These are phyloP conservation scores for Chlorella sorokiniana DNA, from an alignment of 139 green algal genomes.

Conservation along the genomic window DNA sequence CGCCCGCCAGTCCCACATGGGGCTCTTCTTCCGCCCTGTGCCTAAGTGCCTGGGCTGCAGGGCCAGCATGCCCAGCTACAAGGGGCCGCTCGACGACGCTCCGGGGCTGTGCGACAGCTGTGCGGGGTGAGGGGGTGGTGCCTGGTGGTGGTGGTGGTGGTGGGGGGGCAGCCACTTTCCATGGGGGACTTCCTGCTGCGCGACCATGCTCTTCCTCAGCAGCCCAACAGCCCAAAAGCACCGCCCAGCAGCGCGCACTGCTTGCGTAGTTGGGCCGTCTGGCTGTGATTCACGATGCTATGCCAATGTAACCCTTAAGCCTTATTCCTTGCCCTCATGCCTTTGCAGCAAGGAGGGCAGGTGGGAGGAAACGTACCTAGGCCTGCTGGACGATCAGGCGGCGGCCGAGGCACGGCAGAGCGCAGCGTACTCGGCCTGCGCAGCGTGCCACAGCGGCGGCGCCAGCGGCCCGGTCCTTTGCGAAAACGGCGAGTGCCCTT, in stretches of 20 bases:
- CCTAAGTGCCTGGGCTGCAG: constrained; percentile 62
- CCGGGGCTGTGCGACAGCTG: constrained; percentile 11
- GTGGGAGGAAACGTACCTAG: constrained; percentile 35
- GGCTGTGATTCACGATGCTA: too few species aligned
- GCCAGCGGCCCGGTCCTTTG: constrained; percentile 57
- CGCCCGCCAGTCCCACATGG: constrained; percentile 1
- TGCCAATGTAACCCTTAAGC: neutral
- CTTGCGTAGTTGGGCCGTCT: too few species aligned
- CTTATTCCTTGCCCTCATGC: neutral
- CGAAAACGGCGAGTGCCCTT: constrained; percentile 59
- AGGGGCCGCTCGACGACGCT: neutral
- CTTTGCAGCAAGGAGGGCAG: constrained; percentile 9
- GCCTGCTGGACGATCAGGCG: constrained; percentile 17
- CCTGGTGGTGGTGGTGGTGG: neutral
- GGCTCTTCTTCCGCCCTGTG: neutral
- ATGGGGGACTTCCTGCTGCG: neutral
- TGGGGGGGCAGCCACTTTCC: neutral
- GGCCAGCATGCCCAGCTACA: constrained; percentile 21
- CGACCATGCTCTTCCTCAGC: too few species aligned
- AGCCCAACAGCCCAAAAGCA: too few species aligned
- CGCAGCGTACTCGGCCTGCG: constrained; percentile 43
- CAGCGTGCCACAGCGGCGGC: constrained; percentile 67
- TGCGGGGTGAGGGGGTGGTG: neutral
- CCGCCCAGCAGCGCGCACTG: too few species aligned
- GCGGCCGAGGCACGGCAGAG: constrained; percentile 13